Conservation (phyloP, 176 grass and related monocot species). For the Calamus simplicifolius region DNA sequence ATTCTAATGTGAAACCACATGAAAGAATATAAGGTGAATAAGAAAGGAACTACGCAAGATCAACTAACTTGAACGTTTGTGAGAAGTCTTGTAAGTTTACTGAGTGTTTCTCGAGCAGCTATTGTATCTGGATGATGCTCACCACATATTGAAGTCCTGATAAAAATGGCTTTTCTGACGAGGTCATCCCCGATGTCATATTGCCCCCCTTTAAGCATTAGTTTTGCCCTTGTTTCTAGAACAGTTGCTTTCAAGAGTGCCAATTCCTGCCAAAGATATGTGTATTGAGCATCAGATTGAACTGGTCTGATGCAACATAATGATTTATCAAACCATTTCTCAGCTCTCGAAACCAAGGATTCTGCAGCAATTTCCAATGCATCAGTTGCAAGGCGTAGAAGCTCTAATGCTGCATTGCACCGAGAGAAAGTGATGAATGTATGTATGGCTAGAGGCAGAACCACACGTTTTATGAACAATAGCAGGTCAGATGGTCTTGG, state of each 20-base stretch:
- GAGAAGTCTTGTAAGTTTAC: slow-evolving; percentile 98
- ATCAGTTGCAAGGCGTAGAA: slow-evolving; percentile 66
- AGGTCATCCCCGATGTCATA: slow-evolving; percentile 89
- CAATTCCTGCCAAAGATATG: slow-evolving; percentile 86
- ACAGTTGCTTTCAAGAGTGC: slow-evolving; percentile 84
- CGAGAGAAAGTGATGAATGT: slow-evolving; percentile 84
- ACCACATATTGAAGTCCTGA: slow-evolving; percentile 83
- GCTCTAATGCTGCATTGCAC: slow-evolving; percentile 65
- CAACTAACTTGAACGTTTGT: slow-evolving; percentile 92
- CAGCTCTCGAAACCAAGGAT: slow-evolving; percentile 60
- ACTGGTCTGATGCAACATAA: slow-evolving; percentile 46
- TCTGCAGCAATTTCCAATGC: slow-evolving; percentile 70
- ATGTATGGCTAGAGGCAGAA: slow-evolving; percentile 73
- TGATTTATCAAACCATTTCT: slow-evolving; percentile 62
- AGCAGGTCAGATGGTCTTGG: slow-evolving; percentile 63
- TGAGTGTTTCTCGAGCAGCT: slow-evolving; percentile 76
- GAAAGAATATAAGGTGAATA: slow-evolving; percentile 7
- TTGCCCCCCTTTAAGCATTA: slow-evolving; percentile 87
- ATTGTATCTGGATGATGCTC: slow-evolving; percentile 89
- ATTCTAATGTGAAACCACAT: slow-evolving; percentile 16
- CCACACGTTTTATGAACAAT: slow-evolving; percentile 71
- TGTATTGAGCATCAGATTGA: slow-evolving; percentile 43
- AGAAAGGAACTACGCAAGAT: slow-evolving; percentile 13
- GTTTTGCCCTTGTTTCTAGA: slow-evolving; percentile 77
- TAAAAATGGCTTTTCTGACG: slow-evolving; percentile 90